Base-by-base conservation (phyloP, 805 yeast species). In the Starmera pachycereana region DNA sequence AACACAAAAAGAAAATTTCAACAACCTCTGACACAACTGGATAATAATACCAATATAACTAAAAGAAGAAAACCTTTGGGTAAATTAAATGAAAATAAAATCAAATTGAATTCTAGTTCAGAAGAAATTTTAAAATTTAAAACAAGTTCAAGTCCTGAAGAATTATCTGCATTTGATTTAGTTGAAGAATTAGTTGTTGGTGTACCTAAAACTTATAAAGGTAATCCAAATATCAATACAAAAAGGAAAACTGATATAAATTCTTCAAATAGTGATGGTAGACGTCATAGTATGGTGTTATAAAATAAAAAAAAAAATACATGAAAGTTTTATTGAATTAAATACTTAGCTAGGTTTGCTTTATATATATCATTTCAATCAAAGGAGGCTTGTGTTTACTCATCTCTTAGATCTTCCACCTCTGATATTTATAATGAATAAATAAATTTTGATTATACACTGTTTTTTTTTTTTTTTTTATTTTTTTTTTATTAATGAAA, bases 111-210 rank as follows among this genome's bases (percentile, higher is more conserved):
- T 3, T 12, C 13, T 2, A 33, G 28, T 22, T 37, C 40, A 1
- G 33, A 42, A 11, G 32, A 41, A 19, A 37, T 39, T 38, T 39
- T 45, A 10, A 40, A 40, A 4, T 19, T 39, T 19, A 33, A 33
- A 27, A 32, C 29, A 12, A 42, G 36, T 9, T 27, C 32, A 12
- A 38, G 41, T 36, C 50, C 44, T 29, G 48, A 48, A 30, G 58
- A 54, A 31, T 35, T 52, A 37, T 51, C 59, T 7, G 58, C 51
- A 12, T 54, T 54, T 38, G 59, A 54, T 36, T 40, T 54, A 42
- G 57, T 54, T 29, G 57, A 54, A 33, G 59, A 54, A 37, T 35
- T 48, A 12, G 48, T 51, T 14, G 49, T 48, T 35, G 59, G 59
- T 19, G 46, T 52, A 14, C 58, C 58, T 29, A 53, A 52, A 40